Conservation (phyloP, 2,329 filamentous ascomycete species). For the Ascochyta pisi region DNA sequence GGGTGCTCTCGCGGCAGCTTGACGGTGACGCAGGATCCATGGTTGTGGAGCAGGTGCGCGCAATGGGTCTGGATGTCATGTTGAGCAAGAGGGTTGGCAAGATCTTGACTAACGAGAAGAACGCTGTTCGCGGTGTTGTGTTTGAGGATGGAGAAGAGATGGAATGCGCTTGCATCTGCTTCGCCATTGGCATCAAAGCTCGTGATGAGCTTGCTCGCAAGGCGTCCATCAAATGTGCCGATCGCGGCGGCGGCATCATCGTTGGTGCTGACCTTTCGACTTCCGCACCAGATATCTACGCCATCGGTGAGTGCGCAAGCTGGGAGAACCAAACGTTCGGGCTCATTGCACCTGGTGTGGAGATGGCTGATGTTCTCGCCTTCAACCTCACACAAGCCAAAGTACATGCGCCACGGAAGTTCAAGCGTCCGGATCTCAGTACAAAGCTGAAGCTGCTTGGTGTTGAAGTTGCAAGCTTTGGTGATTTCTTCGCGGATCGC, state of each 20-base stretch:
- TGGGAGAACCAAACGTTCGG: constrained; percentile 89
- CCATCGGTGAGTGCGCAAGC: constrained; percentile 89
- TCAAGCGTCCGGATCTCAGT: constrained; percentile 85
- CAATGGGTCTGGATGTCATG: constrained; percentile 80
- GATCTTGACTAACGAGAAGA: constrained; percentile 72
- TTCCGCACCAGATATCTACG: constrained; percentile 76
- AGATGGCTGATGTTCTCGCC: constrained; percentile 90
- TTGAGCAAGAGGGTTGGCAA: constrained; percentile 76
- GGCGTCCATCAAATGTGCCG: constrained; percentile 74
- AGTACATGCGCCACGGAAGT: constrained; percentile 70
- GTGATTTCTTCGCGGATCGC: constrained; percentile 89
- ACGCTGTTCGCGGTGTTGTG: constrained; percentile 73
- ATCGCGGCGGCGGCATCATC: constrained; percentile 77
- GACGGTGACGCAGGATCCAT: constrained; percentile 81
- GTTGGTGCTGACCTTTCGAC: constrained; percentile 73
- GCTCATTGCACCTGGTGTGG: constrained; percentile 85
- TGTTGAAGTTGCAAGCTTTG: constrained; percentile 90
- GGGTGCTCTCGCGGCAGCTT: constrained; percentile 82
- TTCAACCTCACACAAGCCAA: constrained; percentile 90
- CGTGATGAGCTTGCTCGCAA: constrained; percentile 76
- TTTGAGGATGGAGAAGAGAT: constrained; percentile 84
- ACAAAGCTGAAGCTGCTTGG: constrained; percentile 90
- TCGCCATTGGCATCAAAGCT: constrained; percentile 85
- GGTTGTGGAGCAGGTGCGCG: constrained; percentile 80
- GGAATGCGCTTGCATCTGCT: constrained; percentile 82